These are phyloP conservation scores for Candida michaelii DNA, from an alignment of 805 yeast genomes.

Conservation along the genomic window DNA sequence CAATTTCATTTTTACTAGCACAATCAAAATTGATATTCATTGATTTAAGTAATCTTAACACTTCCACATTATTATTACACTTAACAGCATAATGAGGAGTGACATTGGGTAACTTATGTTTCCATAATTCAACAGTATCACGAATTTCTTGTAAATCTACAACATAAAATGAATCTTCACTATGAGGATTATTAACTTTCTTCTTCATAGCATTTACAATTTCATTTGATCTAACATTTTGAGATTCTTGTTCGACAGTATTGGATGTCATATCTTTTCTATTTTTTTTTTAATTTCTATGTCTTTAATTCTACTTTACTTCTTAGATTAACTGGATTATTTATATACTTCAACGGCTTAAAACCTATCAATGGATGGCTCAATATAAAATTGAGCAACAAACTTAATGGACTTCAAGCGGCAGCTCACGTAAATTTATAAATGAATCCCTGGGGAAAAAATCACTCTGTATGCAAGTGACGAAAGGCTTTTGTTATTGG, in stretches of 20 bases:
- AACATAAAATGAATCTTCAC: constrained; percentile 83
- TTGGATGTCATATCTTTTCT: background rate
- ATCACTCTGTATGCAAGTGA: background rate
- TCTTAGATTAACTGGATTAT: constrained; percentile 10
- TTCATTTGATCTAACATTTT: constrained; percentile 1
- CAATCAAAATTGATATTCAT: constrained; percentile 86
- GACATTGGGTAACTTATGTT: constrained; percentile 61
- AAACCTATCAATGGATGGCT: constrained; percentile 18
- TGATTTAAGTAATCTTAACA: constrained; percentile 55
- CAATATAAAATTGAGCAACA: constrained; percentile 36
- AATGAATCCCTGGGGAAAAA: constrained; percentile 3
- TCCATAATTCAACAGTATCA: constrained; percentile 67
- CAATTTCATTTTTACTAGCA: constrained; percentile 86
- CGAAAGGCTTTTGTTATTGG: background rate
- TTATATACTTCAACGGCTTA: constrained; percentile 24
- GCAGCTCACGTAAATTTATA: constrained; percentile 41
- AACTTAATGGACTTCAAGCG: constrained; percentile 35
- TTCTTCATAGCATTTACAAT: constrained; percentile 9
- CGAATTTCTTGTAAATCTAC: constrained; percentile 78
- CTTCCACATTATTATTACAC: constrained; percentile 74
- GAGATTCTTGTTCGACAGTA: background rate
- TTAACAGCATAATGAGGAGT: constrained; percentile 93
- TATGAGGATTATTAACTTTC: constrained; percentile 60
- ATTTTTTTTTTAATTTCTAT: background rate
- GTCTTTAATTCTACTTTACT: background rate